These are phyloP conservation scores for Anastatica hierochuntica DNA, from an alignment of 345 rosid genomes.

Conservation along the genomic window DNA sequence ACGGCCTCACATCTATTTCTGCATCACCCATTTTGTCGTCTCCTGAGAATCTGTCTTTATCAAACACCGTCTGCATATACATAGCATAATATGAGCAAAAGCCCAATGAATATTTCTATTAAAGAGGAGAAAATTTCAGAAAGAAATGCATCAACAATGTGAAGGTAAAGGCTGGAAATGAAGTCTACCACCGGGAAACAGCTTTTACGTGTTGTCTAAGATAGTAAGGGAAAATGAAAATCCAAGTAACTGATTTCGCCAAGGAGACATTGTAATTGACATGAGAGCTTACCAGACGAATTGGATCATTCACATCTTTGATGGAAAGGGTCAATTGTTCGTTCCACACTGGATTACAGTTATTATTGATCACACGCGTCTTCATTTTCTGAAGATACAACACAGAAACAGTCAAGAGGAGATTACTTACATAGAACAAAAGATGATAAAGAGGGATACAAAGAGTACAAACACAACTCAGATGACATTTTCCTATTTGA, in stretches of 20 bases:
- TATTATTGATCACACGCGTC: conserved; percentile 56
- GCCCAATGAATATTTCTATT: too few species aligned
- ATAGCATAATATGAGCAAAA: neutral
- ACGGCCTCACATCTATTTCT: conserved; percentile 26
- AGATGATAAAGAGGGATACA: neutral
- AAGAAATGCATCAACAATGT: too few species aligned
- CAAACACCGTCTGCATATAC: conserved; percentile 55
- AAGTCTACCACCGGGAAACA: too few species aligned
- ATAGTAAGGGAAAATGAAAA: too few species aligned
- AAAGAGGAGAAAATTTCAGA: too few species aligned
- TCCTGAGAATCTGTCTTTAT: conserved; percentile 57
- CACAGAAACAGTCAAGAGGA: neutral
- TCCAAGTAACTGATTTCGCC: neutral
- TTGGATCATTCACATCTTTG: conserved; percentile 36
- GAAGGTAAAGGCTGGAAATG: too few species aligned
- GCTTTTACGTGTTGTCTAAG: too few species aligned
- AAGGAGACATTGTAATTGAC: neutral
- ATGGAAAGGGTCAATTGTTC: conserved; percentile 42
- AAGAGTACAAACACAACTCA: neutral
- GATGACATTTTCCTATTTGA: neutral
- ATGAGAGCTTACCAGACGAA: conserved; percentile 46
- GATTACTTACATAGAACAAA: neutral
- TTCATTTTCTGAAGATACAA: conserved; percentile 47
- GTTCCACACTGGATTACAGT: conserved; percentile 73
- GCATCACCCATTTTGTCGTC: conserved; percentile 36